phyloP scores from a whole-genome alignment of 768 basidiomycete genomes.

The Rhodotorula paludigena region DNA sequence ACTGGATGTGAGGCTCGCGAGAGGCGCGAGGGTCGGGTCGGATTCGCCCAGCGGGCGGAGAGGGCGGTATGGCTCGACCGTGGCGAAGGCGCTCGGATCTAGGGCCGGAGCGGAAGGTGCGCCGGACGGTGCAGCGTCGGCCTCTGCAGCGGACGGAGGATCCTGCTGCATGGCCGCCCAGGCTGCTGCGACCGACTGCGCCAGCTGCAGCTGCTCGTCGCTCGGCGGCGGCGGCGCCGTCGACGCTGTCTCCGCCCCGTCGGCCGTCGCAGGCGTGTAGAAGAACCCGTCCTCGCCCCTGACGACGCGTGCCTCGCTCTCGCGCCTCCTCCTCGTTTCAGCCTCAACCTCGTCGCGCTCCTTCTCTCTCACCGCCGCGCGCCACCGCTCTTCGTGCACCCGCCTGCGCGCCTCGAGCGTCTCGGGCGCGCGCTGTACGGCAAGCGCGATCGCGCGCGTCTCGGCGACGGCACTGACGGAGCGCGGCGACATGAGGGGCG shows the following conservation, averaged over 20 bases:
- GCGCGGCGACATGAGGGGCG: conserved; percentile 1
- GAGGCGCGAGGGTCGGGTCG: neutral
- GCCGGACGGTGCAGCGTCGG: too few species aligned
- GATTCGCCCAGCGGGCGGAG: neutral
- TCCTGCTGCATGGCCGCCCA: too few species aligned
- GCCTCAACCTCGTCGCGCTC: neutral
- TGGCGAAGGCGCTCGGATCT: neutral
- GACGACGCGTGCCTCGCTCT: neutral
- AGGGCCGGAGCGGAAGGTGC: too few species aligned
- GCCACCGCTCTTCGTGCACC: conserved; percentile 3
- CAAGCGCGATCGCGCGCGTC: too few species aligned
- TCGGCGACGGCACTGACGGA: neutral
- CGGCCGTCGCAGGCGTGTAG: too few species aligned
- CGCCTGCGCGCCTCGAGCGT: neutral
- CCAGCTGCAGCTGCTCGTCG: too few species aligned
- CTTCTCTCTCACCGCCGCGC: neutral
- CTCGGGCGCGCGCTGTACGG: neutral
- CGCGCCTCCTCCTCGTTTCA: neutral
- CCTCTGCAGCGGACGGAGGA: too few species aligned
- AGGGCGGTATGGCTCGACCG: conserved; percentile 15
- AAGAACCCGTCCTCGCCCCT: neutral
- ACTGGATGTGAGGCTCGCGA: neutral
- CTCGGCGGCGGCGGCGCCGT: too few species aligned
- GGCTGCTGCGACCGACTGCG: too few species aligned
- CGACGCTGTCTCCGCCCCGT: too few species aligned